These are phyloP conservation scores for Talaromyces albobiverticillius DNA, from an alignment of 2,329 filamentous ascomycete genomes.

Conservation along the genomic window DNA sequence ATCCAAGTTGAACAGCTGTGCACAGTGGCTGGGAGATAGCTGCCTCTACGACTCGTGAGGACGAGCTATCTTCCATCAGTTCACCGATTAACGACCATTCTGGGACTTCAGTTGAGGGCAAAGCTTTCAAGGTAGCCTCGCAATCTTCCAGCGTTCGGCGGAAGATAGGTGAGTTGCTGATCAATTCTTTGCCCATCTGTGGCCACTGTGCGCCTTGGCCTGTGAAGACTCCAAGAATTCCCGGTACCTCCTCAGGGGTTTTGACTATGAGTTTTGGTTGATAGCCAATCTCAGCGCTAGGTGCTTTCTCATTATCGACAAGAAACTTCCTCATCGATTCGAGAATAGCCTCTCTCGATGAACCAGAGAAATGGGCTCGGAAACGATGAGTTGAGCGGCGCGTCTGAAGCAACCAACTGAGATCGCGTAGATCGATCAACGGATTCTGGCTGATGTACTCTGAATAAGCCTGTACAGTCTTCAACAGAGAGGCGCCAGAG, in stretches of 20 bases:
- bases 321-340: too few species aligned
- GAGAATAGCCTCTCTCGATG: too few species aligned
- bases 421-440: constrained; percentile 23
- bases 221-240: constrained; percentile 25
- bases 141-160: background rate
- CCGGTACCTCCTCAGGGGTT: too few species aligned
- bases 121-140: background rate
- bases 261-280: too few species aligned
- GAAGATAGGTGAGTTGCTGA: background rate
- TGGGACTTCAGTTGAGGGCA: constrained; percentile 18
- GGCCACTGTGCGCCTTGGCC: constrained; percentile 33
- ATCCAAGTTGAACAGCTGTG: constrained; percentile 20
- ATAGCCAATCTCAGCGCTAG: too few species aligned
- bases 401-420: constrained; percentile 1
- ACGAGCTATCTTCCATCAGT: background rate
- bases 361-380: too few species aligned
- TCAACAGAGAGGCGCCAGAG: too few species aligned
- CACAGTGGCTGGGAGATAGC: constrained; percentile 21
- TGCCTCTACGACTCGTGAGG: constrained; percentile 1
- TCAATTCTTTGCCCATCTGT: constrained; percentile 23
- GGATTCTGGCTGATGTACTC: constrained; percentile 35
- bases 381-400: constrained; percentile 29
- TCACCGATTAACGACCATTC: constrained; percentile 17
- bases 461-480: too few species aligned
- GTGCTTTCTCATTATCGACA: too few species aligned